Percentiles rank a stretch among this genome's conserved stretches.
phyloP scores from a whole-genome alignment of 129 eudicot genomes.

The Escallonia rubra region DNA sequence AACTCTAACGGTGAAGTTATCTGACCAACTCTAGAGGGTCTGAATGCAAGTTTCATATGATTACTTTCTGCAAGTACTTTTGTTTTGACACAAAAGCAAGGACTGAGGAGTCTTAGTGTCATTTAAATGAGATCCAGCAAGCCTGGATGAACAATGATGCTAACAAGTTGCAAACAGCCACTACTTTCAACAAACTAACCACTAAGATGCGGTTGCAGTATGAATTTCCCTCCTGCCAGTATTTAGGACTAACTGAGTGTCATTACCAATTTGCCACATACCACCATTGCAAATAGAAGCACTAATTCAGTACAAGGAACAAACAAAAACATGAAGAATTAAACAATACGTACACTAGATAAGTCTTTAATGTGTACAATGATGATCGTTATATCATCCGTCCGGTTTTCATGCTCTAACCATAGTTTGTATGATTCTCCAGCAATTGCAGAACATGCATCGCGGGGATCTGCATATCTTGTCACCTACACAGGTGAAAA shows the following conservation, averaged over 20 bases:
- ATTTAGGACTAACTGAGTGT: background rate
- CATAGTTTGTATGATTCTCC: slow-evolving; percentile 89
- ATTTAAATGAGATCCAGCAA: too few species aligned
- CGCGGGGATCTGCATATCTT: slow-evolving; percentile 67
- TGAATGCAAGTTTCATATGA: too few species aligned
- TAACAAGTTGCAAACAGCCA: too few species aligned
- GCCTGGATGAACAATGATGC: too few species aligned
- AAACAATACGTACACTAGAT: slow-evolving; percentile 39
- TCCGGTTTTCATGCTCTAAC: slow-evolving; percentile 91
- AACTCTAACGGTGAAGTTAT: too few species aligned
- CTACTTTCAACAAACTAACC: background rate
- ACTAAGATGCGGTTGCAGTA: background rate
- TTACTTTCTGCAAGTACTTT: too few species aligned
- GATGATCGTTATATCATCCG: slow-evolving; percentile 91
- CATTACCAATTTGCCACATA: background rate
- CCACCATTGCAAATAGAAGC: background rate
- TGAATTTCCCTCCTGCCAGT: background rate
- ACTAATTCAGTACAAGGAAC: background rate
- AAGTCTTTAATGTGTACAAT: slow-evolving; percentile 79
- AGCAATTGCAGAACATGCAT: slow-evolving; percentile 76
- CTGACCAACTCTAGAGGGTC: too few species aligned
- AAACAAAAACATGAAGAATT: slow-evolving; percentile 2
- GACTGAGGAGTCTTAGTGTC: too few species aligned
- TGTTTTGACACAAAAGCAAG: too few species aligned
- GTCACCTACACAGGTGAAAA: slow-evolving; percentile 45